Percentiles rank a stretch among this genome's conserved stretches.
Evolutionary conservation across 1,139 yeast genomes (phyloP).

Genomic region (Magnusiomyces magnusii): DNA sequence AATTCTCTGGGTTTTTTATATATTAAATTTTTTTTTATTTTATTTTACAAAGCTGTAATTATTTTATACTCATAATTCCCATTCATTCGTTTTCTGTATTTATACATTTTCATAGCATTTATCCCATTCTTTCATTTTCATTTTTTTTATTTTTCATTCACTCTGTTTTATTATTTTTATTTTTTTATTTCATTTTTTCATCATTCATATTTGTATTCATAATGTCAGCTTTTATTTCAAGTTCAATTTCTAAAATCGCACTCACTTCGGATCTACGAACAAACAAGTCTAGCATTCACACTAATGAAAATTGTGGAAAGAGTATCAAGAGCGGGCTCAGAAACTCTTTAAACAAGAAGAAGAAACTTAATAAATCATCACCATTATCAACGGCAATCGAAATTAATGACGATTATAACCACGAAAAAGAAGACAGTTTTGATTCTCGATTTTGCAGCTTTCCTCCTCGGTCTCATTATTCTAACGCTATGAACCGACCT

Average conservation of each 20-base stretch:
- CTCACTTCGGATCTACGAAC: not conserved
- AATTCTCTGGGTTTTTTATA: too few species aligned
- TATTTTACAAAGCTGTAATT: too few species aligned
- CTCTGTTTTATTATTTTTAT: too few species aligned
- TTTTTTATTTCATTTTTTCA: not conserved
- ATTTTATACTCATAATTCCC: too few species aligned
- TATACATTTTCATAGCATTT: too few species aligned
- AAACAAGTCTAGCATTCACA: not conserved
- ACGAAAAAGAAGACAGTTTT: not conserved
- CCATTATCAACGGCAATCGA: not conserved
- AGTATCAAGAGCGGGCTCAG: constrained; percentile 1
- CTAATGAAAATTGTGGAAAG: not conserved
- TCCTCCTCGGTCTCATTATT: not conserved
- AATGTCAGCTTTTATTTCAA: not conserved
- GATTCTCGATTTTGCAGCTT: not conserved
- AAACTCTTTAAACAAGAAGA: not conserved
- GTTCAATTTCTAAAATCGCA: not conserved
- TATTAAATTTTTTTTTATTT: too few species aligned
- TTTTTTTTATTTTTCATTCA: too few species aligned
- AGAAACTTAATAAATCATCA: not conserved
- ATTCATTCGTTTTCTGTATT: too few species aligned
- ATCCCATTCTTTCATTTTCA: too few species aligned
- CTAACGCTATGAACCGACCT: not conserved
- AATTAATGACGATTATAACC: not conserved
- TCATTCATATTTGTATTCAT: not conserved